Percentiles rank a stretch among this genome's conserved stretches.
phyloP scores from a whole-genome alignment of 176 grass and related monocot genomes.

The Aegilops longissima region DNA sequence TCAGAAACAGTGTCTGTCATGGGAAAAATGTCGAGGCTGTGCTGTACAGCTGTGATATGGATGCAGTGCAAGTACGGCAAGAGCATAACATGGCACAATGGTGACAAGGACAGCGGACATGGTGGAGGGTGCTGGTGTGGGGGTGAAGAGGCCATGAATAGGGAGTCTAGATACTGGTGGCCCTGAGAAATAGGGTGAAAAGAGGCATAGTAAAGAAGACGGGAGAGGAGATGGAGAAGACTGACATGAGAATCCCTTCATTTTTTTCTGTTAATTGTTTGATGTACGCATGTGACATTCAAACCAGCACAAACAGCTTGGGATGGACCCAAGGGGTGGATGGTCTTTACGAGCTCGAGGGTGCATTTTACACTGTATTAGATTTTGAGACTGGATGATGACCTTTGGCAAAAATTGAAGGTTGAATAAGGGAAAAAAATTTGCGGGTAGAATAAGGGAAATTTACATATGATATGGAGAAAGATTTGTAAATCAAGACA shows the following conservation, averaged over 20 bases:
- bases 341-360: background rate
- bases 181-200: background rate
- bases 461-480: background rate
- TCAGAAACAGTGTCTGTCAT: background rate
- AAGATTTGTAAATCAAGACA: background rate
- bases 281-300: background rate
- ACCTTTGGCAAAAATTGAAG: background rate
- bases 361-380: background rate
- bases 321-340: background rate
- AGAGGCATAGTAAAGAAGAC: background rate
- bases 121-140: background rate
- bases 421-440: background rate
- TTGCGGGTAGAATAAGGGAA: background rate
- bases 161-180: background rate
- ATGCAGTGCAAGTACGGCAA: background rate
- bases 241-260: background rate
- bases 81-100: background rate
- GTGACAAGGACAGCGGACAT: background rate
- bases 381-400: background rate
- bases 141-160: background rate
- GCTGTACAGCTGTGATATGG: background rate
- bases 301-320: background rate
- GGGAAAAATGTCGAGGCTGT: background rate
- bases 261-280: background rate
- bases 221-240: background rate